phyloP scores from a whole-genome alignment of 352 stramenopile species.

The Phytophthora syringae region DNA sequence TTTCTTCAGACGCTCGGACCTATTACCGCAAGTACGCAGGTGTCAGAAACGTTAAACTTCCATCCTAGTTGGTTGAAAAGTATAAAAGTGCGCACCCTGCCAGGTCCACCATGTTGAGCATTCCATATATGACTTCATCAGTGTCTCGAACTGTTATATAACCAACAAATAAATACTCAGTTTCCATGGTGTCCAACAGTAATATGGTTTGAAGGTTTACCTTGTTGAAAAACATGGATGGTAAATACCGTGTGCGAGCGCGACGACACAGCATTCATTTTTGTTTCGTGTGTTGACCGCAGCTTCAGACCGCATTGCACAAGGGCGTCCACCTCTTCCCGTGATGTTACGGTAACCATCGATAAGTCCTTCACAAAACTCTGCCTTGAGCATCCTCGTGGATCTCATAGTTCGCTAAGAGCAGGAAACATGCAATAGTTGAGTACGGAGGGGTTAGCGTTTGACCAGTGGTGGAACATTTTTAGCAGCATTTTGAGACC shows the following conservation, averaged over 20 bases:
- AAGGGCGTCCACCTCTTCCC: constrained; percentile 86
- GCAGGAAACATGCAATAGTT: neutral
- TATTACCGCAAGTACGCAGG: constrained; percentile 7
- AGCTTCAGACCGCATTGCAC: constrained; percentile 88
- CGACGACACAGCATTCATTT: constrained; percentile 93
- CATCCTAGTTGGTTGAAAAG: neutral
- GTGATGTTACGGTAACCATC: constrained; percentile 89
- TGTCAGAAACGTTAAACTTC: neutral
- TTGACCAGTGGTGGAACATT: neutral
- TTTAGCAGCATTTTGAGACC: neutral
- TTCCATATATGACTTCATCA: constrained; percentile 84
- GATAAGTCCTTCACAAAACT: constrained; percentile 93
- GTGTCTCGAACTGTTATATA: constrained; percentile 53
- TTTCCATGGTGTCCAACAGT: neutral
- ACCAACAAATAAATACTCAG: neutral
- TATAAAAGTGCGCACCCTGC: constrained; percentile 47
- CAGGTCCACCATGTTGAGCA: constrained; percentile 88
- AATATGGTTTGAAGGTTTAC: constrained; percentile 24
- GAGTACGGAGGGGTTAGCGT: neutral
- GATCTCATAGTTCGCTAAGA: constrained; percentile 89
- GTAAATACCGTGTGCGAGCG: constrained; percentile 90
- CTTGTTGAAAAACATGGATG: constrained; percentile 87
- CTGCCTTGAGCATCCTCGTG: constrained; percentile 92
- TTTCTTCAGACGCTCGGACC: constrained; percentile 87
- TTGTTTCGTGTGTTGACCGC: constrained; percentile 92